Evolutionary conservation across 192 early-diverging fungal species (phyloP).

Genomic region (Gamsiella multidivaricata): DNA sequence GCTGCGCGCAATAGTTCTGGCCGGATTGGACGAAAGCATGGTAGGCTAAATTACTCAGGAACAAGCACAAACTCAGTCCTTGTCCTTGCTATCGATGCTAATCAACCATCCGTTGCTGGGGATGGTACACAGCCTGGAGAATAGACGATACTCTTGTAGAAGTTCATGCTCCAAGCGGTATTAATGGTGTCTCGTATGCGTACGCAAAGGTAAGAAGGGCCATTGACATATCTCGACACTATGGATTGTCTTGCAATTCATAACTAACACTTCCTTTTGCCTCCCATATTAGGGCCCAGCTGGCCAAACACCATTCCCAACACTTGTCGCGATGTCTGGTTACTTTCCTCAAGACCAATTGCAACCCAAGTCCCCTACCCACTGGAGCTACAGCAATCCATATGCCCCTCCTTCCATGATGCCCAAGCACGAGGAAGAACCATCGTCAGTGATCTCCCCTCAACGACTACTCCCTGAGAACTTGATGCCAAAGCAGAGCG

Average conservation of each 20-base stretch:
- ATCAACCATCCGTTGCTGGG: not conserved
- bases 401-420: not conserved
- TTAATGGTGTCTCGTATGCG: conserved; percentile 24
- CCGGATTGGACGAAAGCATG: not conserved
- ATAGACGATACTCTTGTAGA: not conserved
- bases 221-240: not conserved
- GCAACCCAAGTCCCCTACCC: not conserved
- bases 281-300: conserved; percentile 29
- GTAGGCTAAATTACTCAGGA: not conserved
- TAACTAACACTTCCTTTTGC: not conserved
- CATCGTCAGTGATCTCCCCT: too few species aligned
- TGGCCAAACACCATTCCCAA: conserved; percentile 49
- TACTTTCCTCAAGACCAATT: conserved; percentile 33
- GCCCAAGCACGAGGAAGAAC: too few species aligned
- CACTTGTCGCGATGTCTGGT: conserved; percentile 28
- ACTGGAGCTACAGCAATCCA: not conserved
- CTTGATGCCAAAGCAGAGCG: too few species aligned
- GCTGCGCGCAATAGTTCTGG: conserved; percentile 8
- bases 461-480: too few species aligned
- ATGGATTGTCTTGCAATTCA: not conserved
- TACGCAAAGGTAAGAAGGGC: conserved; percentile 30
- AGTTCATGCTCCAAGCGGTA: not conserved
- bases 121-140: conserved; percentile 7
- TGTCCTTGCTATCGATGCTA: too few species aligned
- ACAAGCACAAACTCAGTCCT: too few species aligned